Conservation (phyloP, 2,329 filamentous ascomycete species). For the Septoria linicola region DNA sequence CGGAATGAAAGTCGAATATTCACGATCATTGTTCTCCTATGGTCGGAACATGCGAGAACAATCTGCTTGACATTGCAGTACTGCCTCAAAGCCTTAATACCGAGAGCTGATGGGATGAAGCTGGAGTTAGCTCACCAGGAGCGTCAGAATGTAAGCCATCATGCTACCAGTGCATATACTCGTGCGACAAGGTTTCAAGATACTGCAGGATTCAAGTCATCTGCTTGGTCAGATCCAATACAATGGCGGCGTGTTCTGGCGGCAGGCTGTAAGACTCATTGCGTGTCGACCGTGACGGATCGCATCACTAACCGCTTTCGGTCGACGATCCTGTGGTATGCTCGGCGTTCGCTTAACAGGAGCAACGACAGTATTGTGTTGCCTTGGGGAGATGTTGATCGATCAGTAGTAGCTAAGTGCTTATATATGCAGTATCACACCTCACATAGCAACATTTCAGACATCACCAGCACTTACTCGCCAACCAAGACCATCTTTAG, state of each 20-base stretch:
- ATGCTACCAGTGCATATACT: no score
- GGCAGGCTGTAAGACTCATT: slow-evolving; percentile 5
- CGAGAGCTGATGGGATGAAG: neutral
- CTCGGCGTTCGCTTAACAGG: slow-evolving; percentile 10
- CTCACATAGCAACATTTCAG: neutral
- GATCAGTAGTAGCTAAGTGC: neutral
- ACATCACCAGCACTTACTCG: no score
- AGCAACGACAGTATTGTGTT: slow-evolving; percentile 1
- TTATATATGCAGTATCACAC: neutral
- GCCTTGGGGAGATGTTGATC: neutral
- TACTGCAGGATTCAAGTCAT: neutral
- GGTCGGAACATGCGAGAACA: no score
- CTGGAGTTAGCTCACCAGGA: no score
- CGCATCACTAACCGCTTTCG: neutral
- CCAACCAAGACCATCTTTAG: no score
- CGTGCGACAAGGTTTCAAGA: neutral
- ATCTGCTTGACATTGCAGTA: no score
- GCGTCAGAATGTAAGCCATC: no score
- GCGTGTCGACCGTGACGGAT: neutral
- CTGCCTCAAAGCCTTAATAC: no score
- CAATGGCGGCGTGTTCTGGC: neutral
- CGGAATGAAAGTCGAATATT: no score
- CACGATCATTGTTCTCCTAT: no score
- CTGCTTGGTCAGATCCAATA: neutral
- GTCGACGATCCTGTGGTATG: neutral